Base-by-base conservation (phyloP, 768 basidiomycete genomes). In the Suillus bovinus region DNA sequence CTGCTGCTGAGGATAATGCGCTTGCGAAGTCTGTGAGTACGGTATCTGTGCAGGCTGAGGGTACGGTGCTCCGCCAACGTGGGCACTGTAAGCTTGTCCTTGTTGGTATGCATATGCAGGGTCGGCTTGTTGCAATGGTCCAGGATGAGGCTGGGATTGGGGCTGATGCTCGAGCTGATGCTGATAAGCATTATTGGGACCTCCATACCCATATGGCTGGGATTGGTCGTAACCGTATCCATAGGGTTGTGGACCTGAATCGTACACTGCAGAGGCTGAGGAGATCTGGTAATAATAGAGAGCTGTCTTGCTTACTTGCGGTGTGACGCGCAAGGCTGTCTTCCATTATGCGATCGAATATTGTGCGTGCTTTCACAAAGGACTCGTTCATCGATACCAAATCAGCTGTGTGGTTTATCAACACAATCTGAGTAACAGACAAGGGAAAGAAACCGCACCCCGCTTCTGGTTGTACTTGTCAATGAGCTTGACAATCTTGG, bases 381-480 rank as follows among this genome's bases (percentile, higher is more conserved):
- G 88, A 94, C 75, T 96, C 93, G 73, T 95, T 95, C 91, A 98
- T 96, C 2, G 90, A 87, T 7, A 95, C 89, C 36, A 98, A 81
- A 74, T 99, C 96, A 61, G 95, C 96, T 96, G 67, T 16, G 60
- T 16, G 24, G 56, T 20, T 22, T 33, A 14, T 59, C 9, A 36
- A 11, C 20, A 59, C 5, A 10, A 49, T 60, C 60, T 46, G 20
- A 54, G 24, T 47, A 46, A 59, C 31, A 36, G 31, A 4, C 54
- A 60, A 41, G 0, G 27, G 9, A 50, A 59, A 58, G 20, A 22
- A 38, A 36, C 34, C 76, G 59, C 59, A 85, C 82, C 84, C 76
- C 94, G 82, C 78, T 98, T 97, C 79, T 96, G 94, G 68, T 90
- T 94, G 71, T 98, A 98, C 79, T 95, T 97, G 73, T 97, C 94